A percentile compares a stretch with the other conserved stretches of the same genome.
Conservation (phyloP, 441 rosid species). For the Kokia cookei region DNA sequence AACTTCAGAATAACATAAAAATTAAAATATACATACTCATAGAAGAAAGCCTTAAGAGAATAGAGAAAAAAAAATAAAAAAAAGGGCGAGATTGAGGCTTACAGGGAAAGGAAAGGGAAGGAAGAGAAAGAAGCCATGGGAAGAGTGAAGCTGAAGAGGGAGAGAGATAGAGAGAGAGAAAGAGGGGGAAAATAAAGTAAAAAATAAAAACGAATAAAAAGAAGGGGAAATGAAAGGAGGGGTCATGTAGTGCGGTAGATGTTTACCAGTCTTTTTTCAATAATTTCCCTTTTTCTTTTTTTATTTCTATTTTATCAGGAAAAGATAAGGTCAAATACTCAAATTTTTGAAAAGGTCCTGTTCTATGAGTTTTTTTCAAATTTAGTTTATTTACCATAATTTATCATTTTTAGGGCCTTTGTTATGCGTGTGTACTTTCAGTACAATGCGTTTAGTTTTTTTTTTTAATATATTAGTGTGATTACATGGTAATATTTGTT, state of each 20-base stretch:
- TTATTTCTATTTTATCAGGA: no score
- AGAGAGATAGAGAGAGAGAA: background rate
- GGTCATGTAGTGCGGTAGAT: slow-evolving; percentile 7
- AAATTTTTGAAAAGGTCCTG: no score
- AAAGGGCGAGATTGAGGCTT: slow-evolving; percentile 31
- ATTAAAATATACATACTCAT: background rate
- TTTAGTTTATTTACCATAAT: no score
- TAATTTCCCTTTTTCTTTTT: background rate
- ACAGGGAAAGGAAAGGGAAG: slow-evolving; percentile 23
- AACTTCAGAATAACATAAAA: background rate
- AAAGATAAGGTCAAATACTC: no score
- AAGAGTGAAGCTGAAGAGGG: slow-evolving; percentile 11
- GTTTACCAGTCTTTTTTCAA: background rate
- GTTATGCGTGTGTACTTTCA: no score
- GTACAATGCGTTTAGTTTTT: no score
- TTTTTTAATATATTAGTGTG: no score
- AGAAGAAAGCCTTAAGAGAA: slow-evolving; percentile 4
- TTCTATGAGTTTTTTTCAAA: no score
- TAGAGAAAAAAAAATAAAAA: background rate
- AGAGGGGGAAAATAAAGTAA: background rate
- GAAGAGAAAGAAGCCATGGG: slow-evolving; percentile 14
- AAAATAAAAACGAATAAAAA: background rate
- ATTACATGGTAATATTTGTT: no score
- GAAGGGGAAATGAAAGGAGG: slow-evolving; percentile 6
- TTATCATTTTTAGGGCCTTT: no score